Conservation (phyloP, 371 early-diverging fungal species). For the Rhizopus microsporus region DNA sequence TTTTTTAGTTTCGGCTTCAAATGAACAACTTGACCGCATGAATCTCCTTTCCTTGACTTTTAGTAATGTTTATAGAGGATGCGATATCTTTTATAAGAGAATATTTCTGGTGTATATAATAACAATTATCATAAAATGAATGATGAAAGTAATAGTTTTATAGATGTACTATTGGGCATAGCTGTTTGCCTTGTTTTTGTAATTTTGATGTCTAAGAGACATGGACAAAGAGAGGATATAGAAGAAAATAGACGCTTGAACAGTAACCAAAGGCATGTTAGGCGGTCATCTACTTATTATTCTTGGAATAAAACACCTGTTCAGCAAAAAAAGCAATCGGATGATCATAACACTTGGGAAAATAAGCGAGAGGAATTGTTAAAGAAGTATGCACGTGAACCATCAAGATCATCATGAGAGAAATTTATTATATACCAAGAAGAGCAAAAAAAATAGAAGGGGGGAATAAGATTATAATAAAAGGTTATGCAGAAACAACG, state of each 20-base stretch:
- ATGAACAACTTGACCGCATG: too few relatives aligned
- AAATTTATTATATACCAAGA: neutral
- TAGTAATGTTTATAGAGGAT: too few relatives aligned
- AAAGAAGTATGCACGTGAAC: conserved; percentile 25
- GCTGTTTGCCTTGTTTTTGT: too few relatives aligned
- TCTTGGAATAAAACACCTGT: conserved; percentile 25
- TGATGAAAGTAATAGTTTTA: too few relatives aligned
- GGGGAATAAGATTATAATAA: neutral
- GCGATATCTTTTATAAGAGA: too few relatives aligned
- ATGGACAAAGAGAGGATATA: conserved; percentile 8
- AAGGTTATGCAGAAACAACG: neutral
- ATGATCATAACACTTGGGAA: conserved; percentile 20
- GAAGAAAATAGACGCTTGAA: conserved; percentile 18
- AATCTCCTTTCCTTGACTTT: too few relatives aligned
- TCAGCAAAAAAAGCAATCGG: neutral
- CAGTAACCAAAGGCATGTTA: conserved; percentile 7
- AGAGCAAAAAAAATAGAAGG: neutral
- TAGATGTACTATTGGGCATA: too few relatives aligned
- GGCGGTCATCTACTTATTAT: conserved; percentile 27
- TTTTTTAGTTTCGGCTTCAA: too few relatives aligned
- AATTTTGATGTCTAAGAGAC: too few relatives aligned
- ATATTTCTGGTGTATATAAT: too few relatives aligned
- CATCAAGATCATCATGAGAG: neutral
- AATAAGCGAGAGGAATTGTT: conserved; percentile 19
- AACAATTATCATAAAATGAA: too few relatives aligned